phyloP scores from a whole-genome alignment of 2,329 filamentous ascomycete genomes.

The Geosmithia flava region DNA sequence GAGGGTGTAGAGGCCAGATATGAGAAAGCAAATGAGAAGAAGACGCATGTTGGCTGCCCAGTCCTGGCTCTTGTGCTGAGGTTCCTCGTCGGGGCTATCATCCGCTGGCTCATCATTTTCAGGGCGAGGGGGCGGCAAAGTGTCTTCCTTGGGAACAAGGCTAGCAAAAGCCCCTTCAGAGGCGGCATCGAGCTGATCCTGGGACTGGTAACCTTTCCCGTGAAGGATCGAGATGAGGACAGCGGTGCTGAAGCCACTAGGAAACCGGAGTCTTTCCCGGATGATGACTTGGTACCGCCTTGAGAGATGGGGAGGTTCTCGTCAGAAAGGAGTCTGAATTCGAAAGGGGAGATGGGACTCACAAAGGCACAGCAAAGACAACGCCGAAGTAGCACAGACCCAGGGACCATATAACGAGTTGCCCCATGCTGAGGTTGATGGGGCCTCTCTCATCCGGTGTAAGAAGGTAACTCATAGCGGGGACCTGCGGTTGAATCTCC shows the following conservation, averaged over 20 bases:
- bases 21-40: conserved; percentile 41
- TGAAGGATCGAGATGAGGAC: conserved; percentile 87
- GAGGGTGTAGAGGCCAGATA: conserved; percentile 60
- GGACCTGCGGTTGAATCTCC: conserved; percentile 37
- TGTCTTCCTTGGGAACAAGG: conserved; percentile 20
- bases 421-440: conserved; percentile 57
- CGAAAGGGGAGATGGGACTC: conserved; percentile 10
- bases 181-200: conserved; percentile 19
- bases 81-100: conserved; percentile 19
- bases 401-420: conserved; percentile 79
- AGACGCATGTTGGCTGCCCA: conserved; percentile 39
- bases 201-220: conserved; percentile 33
- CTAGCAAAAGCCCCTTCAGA: conserved; percentile 28
- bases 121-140: conserved; percentile 6
- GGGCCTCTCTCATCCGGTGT: conserved; percentile 68
- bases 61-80: conserved; percentile 13
- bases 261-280: conserved; percentile 82
- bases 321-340: neutral
- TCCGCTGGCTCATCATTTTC: conserved; percentile 14
- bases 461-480: conserved; percentile 80
- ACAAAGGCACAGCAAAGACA: conserved; percentile 85
- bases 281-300: conserved; percentile 83
- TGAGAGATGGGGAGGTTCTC: neutral
- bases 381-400: conserved; percentile 95
- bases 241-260: conserved; percentile 89